phyloP scores from a whole-genome alignment of 2,329 filamentous ascomycete genomes.

The Cercospora beticola region DNA sequence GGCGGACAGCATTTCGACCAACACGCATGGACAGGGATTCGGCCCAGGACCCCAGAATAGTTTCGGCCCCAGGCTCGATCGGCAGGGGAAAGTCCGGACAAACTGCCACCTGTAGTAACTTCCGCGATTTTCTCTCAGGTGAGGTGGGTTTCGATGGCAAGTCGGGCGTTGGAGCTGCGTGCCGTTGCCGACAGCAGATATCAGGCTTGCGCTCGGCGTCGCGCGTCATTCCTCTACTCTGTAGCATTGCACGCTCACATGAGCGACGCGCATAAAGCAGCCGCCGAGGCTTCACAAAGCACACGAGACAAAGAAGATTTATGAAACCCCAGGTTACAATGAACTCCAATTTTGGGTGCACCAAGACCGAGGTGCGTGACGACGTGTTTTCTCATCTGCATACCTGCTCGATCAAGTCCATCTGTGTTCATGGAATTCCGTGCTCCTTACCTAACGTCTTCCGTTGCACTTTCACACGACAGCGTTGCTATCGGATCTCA shows the following conservation, averaged over 20 bases:
- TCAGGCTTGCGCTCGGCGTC: neutral
- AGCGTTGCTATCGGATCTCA: neutral
- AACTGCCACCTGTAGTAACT: neutral
- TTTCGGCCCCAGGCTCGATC: conserved; percentile 4
- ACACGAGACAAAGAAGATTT: conserved; percentile 6
- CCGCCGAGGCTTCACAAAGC: conserved; percentile 3
- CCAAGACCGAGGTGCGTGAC: conserved; percentile 5
- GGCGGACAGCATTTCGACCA: neutral
- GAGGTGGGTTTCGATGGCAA: neutral
- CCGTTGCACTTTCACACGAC: neutral
- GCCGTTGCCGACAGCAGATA: neutral
- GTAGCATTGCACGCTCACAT: conserved; percentile 6
- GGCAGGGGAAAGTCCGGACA: conserved; percentile 1
- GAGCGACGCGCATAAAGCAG: conserved; percentile 6
- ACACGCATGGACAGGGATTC: neutral
- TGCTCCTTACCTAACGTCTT: neutral
- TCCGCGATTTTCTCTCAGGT: neutral
- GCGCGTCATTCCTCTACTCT: conserved; percentile 4
- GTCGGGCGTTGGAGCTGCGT: neutral
- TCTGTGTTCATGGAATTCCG: neutral
- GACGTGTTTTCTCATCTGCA: neutral
- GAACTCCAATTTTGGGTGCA: neutral
- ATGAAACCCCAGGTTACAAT: conserved; percentile 6
- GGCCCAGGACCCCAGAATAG: neutral
- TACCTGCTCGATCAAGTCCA: neutral